Conservation (phyloP, 2,329 filamentous ascomycete genomes). For the Cercospora sp. region DNA sequence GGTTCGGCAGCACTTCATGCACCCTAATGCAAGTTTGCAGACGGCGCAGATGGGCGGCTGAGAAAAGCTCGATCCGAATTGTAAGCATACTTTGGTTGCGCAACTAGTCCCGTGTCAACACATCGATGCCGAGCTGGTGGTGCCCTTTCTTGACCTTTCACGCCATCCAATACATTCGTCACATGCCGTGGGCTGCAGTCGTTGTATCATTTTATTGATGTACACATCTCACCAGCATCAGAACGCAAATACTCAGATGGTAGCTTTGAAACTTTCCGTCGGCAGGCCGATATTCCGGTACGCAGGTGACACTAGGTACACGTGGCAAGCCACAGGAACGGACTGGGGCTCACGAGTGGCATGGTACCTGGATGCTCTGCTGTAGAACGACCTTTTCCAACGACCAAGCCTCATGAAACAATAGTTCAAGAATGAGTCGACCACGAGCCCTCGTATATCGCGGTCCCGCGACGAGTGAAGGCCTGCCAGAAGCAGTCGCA, state of each 20-base stretch:
- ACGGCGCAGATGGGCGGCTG: not conserved
- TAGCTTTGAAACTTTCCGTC: not conserved
- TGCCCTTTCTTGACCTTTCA: not conserved
- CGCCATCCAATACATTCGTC: not conserved
- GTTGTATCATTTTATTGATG: not conserved
- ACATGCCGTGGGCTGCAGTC: not conserved
- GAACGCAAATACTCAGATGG: not conserved
- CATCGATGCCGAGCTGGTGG: not conserved
- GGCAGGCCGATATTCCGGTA: not conserved
- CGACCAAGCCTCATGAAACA: not conserved
- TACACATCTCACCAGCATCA: not conserved
- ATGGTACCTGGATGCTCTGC: not conserved
- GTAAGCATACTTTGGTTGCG: not conserved
- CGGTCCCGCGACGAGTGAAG: constrained; percentile 20
- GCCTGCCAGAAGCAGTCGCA: constrained; percentile 25
- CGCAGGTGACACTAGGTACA: not conserved
- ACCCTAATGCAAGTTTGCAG: not conserved
- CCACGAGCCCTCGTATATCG: constrained; percentile 26
- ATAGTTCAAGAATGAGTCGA: constrained; percentile 3
- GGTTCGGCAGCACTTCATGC: not conserved
- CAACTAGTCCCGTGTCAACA: not conserved
- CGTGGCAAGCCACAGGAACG: not conserved
- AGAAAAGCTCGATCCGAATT: not conserved
- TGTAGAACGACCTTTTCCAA: not conserved
- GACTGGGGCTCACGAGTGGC: not conserved